Evolutionary conservation across 352 stramenopile species (phyloP), one percentile per base, ranked within the genome.

Genomic region (Globisporangium takayamanum): DNA sequence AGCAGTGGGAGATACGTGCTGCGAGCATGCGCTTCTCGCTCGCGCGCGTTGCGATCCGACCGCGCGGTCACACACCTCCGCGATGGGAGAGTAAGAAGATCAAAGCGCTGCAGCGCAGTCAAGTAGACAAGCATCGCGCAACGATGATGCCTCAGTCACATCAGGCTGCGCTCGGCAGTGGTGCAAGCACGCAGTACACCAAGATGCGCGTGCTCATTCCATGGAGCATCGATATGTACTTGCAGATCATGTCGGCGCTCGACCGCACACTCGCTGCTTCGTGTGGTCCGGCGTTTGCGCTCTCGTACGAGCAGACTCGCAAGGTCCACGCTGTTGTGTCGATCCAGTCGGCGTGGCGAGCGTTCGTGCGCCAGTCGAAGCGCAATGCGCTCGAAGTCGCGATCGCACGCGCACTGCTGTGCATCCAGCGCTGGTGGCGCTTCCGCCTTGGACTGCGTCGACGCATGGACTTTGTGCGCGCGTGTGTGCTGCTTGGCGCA

Each of bases 141-240:
- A 3, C 16, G 26, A 22, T 11, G 15, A 11, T 16, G 33, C 2
- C 5, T 33, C 28, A 33, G 28, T 5, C 28, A 5, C 28, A 33
- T 6, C 28, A 33, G 28, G 28, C 28, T 12, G 33, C 33, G 33
- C 5, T 39, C 33, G 33, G 11, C 33, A 39, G 33, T 12, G 33
- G 7, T 39, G 33, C 33, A 12, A 47, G 15, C 26, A 25, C 4
- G 14, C 50, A 2, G 28, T 91, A 91, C 58, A 41, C 47, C 6
- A 74, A 72, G 41, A 84, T 91, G 67, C 72, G 62, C 25, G 80
- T 85, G 44, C 83, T 91, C 26, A 69, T 91, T 28, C 78, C 78
- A 2, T 89, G 75, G 75, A 91, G 77, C 12, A 79, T 91, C 55
- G 80, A 89, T 53, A 91, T 91, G 80, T 86, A 89, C 42, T 42